Evolutionary conservation across 2,329 filamentous ascomycete species (phyloP).

Genomic region (Ilyonectria robusta): DNA sequence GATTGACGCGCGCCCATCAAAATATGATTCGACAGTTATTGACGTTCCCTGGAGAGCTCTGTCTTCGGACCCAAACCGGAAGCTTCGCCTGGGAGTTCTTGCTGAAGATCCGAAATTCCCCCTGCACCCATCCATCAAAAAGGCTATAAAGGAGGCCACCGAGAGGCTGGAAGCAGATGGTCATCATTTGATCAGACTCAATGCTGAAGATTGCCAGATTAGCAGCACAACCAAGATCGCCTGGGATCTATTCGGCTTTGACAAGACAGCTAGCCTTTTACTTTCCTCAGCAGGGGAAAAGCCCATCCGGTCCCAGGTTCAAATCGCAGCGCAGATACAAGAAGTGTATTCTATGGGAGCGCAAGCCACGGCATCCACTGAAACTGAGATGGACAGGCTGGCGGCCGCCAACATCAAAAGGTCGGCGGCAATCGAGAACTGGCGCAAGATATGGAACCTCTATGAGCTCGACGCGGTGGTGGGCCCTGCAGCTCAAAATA

Average conservation of each 20-base stretch:
- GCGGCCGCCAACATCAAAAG: slow-evolving; percentile 36
- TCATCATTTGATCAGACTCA: slow-evolving; percentile 19
- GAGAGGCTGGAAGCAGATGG: slow-evolving; percentile 7
- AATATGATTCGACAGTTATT: slow-evolving; percentile 20
- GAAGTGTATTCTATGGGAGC: too few relatives aligned
- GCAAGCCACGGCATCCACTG: too few relatives aligned
- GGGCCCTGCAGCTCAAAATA: slow-evolving; percentile 62
- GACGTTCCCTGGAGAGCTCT: slow-evolving; percentile 28
- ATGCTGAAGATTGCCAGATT: slow-evolving; percentile 11
- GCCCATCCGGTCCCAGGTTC: too few relatives aligned
- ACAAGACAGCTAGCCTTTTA: too few relatives aligned
- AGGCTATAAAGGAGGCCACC: slow-evolving; percentile 14
- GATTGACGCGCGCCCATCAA: slow-evolving; percentile 9
- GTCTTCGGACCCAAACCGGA: not conserved
- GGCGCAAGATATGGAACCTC: slow-evolving; percentile 58
- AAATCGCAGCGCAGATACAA: too few relatives aligned
- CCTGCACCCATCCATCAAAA: slow-evolving; percentile 25
- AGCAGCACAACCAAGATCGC: slow-evolving; percentile 7
- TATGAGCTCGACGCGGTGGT: slow-evolving; percentile 65
- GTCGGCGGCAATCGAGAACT: slow-evolving; percentile 54
- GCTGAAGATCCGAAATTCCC: slow-evolving; percentile 26
- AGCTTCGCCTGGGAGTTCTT: slow-evolving; percentile 25
- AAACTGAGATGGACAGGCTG: slow-evolving; percentile 53
- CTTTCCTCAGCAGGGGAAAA: too few relatives aligned
- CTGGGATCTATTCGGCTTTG: too few relatives aligned